Evolutionary conservation across 2,329 filamentous ascomycete genomes (phyloP), one percentile per base, ranked within the genome.

Genomic region (Cladosporium oxysporum): DNA sequence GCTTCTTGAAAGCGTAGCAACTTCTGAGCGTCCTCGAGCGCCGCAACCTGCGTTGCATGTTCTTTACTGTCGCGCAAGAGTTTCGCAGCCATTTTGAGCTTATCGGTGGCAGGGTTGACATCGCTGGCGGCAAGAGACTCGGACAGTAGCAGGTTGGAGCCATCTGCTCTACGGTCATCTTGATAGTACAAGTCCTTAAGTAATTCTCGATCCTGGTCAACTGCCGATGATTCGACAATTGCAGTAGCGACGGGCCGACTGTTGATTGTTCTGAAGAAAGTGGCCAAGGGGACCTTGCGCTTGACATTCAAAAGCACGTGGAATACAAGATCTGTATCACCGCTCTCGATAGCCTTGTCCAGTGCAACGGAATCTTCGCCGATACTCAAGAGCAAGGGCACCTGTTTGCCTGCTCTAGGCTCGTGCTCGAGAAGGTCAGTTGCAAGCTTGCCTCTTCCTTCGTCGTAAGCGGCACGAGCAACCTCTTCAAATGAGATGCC

Each of bases 101-200:
- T 98, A 77, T 98, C 95, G 1, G 87, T 85, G 5, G 91, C 86
- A 0, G 88, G 89, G 37, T 88, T 84, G 29, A 88, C 82, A 68
- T 91, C 88, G 0, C 88, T 84, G 74, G 95, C 91, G 5, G 84
- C 81, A 8, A 99, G 82, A 0, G 93, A 91, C 79, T 99, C 94
- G 23, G 88, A 87, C 16, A 99, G 82, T 66, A 98, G 91, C 1
- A 99, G 88, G 66, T 92, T 91, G 0, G 94, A 91, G 3, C 95
- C 93, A 70, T 98, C 95, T 5, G 93, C 82, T 3, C 93, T 88
- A 5, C 94, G 88, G 76, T 99, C 95, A 73, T 98, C 95, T 79
- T 98, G 95, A 76, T 99, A 99, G 80, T 95, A 99, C 3, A 99
- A 83, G 75, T 98, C 95, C 74, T 98, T 99, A 29, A 99, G 86